Evolutionary conservation across 257 asterid genomes (phyloP), one percentile per base, ranked within the genome.

Genomic region (Solanum dulcamara): DNA sequence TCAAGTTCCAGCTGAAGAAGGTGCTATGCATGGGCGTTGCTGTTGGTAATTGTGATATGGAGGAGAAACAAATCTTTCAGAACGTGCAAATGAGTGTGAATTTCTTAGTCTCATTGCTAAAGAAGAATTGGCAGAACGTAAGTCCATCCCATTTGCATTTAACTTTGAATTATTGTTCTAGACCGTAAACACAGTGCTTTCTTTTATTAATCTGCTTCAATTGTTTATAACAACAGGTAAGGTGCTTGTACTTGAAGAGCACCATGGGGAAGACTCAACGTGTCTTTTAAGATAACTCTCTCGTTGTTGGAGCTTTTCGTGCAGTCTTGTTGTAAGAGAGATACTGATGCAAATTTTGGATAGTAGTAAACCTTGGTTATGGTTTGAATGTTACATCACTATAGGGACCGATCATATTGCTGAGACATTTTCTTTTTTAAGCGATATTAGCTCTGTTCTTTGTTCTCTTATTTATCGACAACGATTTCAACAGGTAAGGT

Each of bases 231-330:
- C 83, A 28, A 30, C 88, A 86, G 88, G 88, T 86, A 55, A 81
- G 88, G 59, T 81, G 88, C 68, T 72, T 86, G 83, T 81, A 86
- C 86, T 81, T 86, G 88, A 86, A 86, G 86, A 86, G 85, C 22
- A 81, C 88, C n/a, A 86, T 86, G 88, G 86, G 86, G 42, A 86
- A 86, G 86, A 62, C 88, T 12, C 85, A 81, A 12, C 88, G 85
- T 3, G 18, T 86, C 44, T 81, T 86, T 32, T 86, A 86, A 30
- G 66, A 83, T 0, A 2, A 35, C 32, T 10, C 20, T 79, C 30
- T 48, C 10, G 1, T 2, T 48, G 1, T 10, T 79, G 64, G 44
- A 48, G 37, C 64, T 48, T 28, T 28, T 30, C 40, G 30, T 10
- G 28, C 20, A 17, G 28, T 79, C 24, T n/a, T 48, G 40, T 44